Conservation (phyloP, 768 basidiomycete genomes). For the Exidia glandulosa region DNA sequence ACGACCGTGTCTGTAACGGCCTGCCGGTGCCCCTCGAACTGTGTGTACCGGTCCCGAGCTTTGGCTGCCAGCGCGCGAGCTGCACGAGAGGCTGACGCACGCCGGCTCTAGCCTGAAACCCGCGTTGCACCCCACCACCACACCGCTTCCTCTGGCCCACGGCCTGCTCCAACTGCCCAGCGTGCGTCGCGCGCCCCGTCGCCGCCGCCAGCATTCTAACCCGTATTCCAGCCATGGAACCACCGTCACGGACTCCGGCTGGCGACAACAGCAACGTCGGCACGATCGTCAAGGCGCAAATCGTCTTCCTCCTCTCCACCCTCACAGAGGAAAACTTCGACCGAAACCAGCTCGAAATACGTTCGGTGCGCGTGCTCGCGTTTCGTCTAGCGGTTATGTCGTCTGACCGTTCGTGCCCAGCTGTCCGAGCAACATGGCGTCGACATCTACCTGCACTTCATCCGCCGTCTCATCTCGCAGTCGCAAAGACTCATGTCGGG, state of each 20-base stretch:
- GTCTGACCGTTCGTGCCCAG: slow-evolving; percentile 31
- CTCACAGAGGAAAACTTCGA: slow-evolving; percentile 96
- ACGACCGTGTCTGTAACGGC: background rate
- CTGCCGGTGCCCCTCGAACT: background rate
- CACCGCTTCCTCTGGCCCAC: background rate
- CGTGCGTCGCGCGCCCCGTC: background rate
- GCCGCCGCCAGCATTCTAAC: background rate
- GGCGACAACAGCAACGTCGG: slow-evolving; percentile 46
- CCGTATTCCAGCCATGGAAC: background rate
- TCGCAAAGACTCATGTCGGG: slow-evolving; percentile 62
- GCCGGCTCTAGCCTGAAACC: background rate
- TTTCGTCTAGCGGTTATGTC: background rate
- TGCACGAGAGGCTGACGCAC: background rate
- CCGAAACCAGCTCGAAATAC: slow-evolving; percentile 87
- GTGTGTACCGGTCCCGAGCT: background rate
- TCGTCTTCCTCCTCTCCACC: slow-evolving; percentile 92
- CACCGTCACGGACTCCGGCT: background rate
- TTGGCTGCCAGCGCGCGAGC: background rate
- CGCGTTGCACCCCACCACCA: background rate
- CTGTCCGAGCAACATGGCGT: slow-evolving; percentile 94
- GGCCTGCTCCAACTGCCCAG: background rate
- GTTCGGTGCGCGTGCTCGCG: slow-evolving; percentile 54
- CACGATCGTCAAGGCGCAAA: slow-evolving; percentile 92
- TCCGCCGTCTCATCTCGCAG: slow-evolving; percentile 87
- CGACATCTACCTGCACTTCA: slow-evolving; percentile 95